Conservation (phyloP, 192 early-diverging fungal genomes). For the Glomus cerebriforme region DNA sequence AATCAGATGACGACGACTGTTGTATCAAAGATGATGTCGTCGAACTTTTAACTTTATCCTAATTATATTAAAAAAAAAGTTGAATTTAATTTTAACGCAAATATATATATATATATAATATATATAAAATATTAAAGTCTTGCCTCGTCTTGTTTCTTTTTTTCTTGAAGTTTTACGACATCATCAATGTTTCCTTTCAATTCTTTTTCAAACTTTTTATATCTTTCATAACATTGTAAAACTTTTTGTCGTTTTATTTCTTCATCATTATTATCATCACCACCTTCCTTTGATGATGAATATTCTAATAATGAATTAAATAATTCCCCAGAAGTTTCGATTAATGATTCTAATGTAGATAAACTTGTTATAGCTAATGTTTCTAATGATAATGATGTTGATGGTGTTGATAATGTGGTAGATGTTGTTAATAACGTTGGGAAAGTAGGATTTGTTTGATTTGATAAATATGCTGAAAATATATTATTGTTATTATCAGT, state of each 20-base stretch:
- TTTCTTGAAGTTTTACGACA: background rate
- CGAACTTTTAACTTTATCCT: background rate
- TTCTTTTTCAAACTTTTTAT: slow-evolving; percentile 4
- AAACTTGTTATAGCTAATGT: background rate
- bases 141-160: background rate
- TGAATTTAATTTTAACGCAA: background rate
- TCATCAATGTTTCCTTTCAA: background rate
- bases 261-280: background rate
- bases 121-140: background rate
- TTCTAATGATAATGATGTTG: background rate
- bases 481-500: background rate
- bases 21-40: no score
- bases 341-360: background rate
- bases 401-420: background rate
- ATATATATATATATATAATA: background rate
- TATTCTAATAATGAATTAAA: background rate
- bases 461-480: background rate
- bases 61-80: background rate
- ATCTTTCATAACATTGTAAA: background rate
- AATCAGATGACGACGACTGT: no score
- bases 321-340: background rate
- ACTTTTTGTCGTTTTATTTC: slow-evolving; percentile 3
- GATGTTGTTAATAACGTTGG: background rate
- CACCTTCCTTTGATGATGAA: background rate
- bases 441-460: background rate